Evolutionary conservation across 2,329 filamentous ascomycete species (phyloP).

Genomic region (Ilyonectria sp.): DNA sequence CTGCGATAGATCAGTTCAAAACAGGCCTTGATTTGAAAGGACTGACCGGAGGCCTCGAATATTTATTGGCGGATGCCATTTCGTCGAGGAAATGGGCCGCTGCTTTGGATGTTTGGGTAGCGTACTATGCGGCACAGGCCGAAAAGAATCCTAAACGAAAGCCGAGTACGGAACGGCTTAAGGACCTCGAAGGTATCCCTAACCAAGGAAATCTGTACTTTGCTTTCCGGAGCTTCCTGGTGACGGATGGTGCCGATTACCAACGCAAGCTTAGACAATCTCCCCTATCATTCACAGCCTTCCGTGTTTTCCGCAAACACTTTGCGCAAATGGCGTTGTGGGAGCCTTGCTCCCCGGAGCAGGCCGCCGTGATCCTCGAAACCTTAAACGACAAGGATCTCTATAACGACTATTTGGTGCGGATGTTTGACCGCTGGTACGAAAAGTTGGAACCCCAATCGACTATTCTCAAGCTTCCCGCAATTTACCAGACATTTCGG

Average conservation of each 20-base stretch:
- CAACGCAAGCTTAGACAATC: slow-evolving; percentile 44
- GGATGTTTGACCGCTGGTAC: slow-evolving; percentile 50
- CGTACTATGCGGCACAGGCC: slow-evolving; percentile 48
- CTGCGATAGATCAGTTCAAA: slow-evolving; percentile 59
- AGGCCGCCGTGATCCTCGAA: slow-evolving; percentile 58
- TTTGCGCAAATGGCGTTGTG: slow-evolving; percentile 52
- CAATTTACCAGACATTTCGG: slow-evolving; percentile 65
- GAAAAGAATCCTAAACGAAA: slow-evolving; percentile 19
- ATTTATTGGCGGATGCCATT: slow-evolving; percentile 60
- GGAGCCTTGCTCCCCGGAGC: slow-evolving; percentile 52
- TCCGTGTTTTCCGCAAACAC: slow-evolving; percentile 49
- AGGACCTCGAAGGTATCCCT: slow-evolving; percentile 46
- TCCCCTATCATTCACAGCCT: slow-evolving; percentile 38
- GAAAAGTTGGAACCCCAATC: slow-evolving; percentile 46
- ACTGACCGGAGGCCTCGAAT: slow-evolving; percentile 59
- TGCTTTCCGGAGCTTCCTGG: slow-evolving; percentile 53
- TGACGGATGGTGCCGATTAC: slow-evolving; percentile 43
- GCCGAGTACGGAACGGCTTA: slow-evolving; percentile 36
- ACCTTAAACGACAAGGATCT: slow-evolving; percentile 55
- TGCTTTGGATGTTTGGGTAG: slow-evolving; percentile 56
- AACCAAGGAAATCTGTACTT: slow-evolving; percentile 52
- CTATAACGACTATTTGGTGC: slow-evolving; percentile 62
- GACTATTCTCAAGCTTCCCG: slow-evolving; percentile 53
- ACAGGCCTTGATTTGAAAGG: slow-evolving; percentile 53
- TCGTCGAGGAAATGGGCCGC: slow-evolving; percentile 54